Percentiles rank a stretch among this genome's conserved stretches.
phyloP scores from a whole-genome alignment of 768 basidiomycete species.

The Lactifluus volemus region DNA sequence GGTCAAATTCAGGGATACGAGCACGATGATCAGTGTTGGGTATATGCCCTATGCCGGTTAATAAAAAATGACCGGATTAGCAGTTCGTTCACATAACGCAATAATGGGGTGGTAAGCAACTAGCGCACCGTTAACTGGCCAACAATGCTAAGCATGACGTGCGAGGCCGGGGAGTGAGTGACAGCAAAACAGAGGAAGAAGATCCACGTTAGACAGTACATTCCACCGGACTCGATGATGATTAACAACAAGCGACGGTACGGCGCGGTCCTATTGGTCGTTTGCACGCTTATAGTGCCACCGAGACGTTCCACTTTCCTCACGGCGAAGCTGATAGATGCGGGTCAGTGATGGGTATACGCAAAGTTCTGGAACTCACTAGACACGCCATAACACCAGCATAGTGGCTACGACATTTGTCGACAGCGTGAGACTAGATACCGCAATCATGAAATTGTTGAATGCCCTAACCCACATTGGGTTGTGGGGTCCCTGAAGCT shows the following conservation, averaged over 20 bases:
- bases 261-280: background rate
- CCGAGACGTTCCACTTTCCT: background rate
- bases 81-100: background rate
- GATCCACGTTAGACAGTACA: constrained; percentile 16
- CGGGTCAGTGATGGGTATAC: background rate
- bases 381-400: constrained; percentile 3
- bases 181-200: constrained; percentile 3
- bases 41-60: constrained; percentile 9
- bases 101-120: too few relatives aligned
- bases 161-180: background rate
- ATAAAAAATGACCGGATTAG: background rate
- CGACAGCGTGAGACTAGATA: constrained; percentile 5
- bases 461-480: background rate
- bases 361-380: background rate
- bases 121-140: constrained; percentile 7
- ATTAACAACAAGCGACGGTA: constrained; percentile 7
- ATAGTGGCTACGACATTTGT: constrained; percentile 6
- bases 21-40: constrained; percentile 20
- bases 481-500: background rate
- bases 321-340: background rate
- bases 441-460: background rate
- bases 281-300: background rate
- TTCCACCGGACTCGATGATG: constrained; percentile 16
- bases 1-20: constrained; percentile 22
- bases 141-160: background rate